Evolutionary conservation across 1,139 yeast species (phyloP), one percentile per base, ranked within the genome.

Genomic region (Dujonia santamariae): DNA sequence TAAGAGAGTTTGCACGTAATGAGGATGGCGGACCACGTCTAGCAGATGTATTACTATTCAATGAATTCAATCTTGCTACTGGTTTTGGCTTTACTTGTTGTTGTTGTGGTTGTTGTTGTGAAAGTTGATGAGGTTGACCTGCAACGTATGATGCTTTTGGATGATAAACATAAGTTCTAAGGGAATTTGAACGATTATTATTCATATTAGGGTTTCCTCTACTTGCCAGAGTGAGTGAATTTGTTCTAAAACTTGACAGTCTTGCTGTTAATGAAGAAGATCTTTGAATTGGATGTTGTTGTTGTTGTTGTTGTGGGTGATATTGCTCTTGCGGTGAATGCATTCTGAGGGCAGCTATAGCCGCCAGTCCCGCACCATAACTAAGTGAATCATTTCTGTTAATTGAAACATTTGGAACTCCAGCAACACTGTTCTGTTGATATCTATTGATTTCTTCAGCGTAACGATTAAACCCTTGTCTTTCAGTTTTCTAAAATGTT

Each of bases 61-160:
- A 22, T 9, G 32, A 29, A 25, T 29, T 22, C n/a, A 16, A 12
- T 5, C 32, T 14, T 9, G 26, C 19, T n/a, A 15, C 25, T 16
- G 32, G 26, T 21, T 24, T 23, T 21, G 23, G n/a, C 11, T 21
- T 21, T 9, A 12, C 23, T 19, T 19, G 30, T 20, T 23, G 34
- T 11, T 16, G 34, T 31, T 26, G 27, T 21, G 27, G 17, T 12
- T 21, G 29, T 16, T 28, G 25, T 13, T 38, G 38, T 11, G 32
- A 35, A 28, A 31, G 37, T 28, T 30, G 31, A 12, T 16, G 34
- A 31, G 21, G 55, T 30, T 48, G 62, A 1, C 67, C 67, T 1
- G 64, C 54, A 3, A 48, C 46, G 37, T 69, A 69, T 8, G 74
- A 68, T 1, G 69, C 61, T 40, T 56, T 60, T 4, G 75, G 75